Conservation (phyloP, 345 rosid species). For the Pistacia integerrima region DNA sequence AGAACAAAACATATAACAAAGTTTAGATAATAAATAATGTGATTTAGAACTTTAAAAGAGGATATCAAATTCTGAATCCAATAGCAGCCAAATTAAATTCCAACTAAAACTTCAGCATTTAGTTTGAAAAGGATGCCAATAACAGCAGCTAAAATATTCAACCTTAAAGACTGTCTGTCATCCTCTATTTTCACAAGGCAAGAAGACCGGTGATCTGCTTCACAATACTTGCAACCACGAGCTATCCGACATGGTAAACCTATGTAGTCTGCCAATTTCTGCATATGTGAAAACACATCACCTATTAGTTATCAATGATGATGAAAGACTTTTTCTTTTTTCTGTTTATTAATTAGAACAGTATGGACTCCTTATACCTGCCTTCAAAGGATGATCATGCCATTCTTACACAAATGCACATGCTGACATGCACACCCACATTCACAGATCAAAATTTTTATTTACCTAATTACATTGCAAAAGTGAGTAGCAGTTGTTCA, state of each 20-base stretch:
- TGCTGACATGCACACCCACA: neutral
- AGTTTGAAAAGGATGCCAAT: neutral
- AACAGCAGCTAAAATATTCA: constrained; percentile 13
- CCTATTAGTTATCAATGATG: constrained; percentile 10
- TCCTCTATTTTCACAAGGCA: constrained; percentile 92
- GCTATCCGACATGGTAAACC: constrained; percentile 99
- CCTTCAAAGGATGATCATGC: constrained; percentile 17
- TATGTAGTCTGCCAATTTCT: constrained; percentile 93
- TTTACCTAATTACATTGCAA: neutral
- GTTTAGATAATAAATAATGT: neutral
- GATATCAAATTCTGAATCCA: neutral
- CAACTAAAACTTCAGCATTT: neutral
- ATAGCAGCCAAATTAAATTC: neutral
- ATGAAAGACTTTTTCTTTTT: neutral
- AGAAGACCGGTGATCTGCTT: constrained; percentile 78
- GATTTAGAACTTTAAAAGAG: neutral
- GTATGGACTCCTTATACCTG: neutral
- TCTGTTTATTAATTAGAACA: neutral
- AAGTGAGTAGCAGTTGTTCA: neutral
- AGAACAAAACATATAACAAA: neutral
- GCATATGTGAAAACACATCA: constrained; percentile 31
- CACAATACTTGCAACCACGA: constrained; percentile 89
- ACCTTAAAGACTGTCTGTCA: constrained; percentile 73
- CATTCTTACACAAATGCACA: neutral
- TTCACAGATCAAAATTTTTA: neutral